These are phyloP conservation scores for Haplosporangium gracile DNA, from an alignment of 192 early-diverging fungal species.

Conservation along the genomic window DNA sequence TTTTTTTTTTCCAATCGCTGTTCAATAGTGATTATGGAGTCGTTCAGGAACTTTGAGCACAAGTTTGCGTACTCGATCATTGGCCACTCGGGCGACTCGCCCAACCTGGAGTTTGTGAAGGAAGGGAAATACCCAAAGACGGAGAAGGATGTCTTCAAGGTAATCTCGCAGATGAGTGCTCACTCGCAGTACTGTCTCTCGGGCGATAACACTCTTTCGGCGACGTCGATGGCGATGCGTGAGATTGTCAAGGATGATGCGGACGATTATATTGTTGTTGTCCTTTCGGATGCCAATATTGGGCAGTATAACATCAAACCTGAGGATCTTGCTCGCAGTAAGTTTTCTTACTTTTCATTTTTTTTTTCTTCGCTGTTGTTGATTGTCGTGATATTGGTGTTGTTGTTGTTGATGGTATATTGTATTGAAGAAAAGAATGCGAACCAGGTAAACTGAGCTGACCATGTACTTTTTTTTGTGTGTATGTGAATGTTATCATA, in stretches of 20 bases:
- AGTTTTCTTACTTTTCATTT: slow-evolving; percentile 18
- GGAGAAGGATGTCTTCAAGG: slow-evolving; percentile 80
- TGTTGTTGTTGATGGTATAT: background rate
- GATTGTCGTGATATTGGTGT: too few species aligned
- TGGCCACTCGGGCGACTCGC: slow-evolving; percentile 83
- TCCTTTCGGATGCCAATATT: slow-evolving; percentile 87
- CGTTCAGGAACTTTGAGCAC: slow-evolving; percentile 80
- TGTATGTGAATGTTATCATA: slow-evolving; percentile 14
- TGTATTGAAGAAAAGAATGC: background rate
- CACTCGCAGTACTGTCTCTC: slow-evolving; percentile 87
- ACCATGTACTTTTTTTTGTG: background rate
- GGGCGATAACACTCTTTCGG: slow-evolving; percentile 83
- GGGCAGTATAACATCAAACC: slow-evolving; percentile 84
- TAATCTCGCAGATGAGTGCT: slow-evolving; percentile 78
- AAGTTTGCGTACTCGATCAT: slow-evolving; percentile 84
- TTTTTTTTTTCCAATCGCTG: background rate
- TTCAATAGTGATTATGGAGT: slow-evolving; percentile 75
- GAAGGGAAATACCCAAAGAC: slow-evolving; percentile 80
- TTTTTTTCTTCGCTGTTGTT: background rate
- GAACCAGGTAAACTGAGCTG: background rate
- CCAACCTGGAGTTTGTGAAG: slow-evolving; percentile 79
- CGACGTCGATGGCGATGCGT: slow-evolving; percentile 73
- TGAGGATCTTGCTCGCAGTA: slow-evolving; percentile 71
- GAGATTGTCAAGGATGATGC: slow-evolving; percentile 79
- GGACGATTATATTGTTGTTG: slow-evolving; percentile 85